Percentiles rank a stretch among this genome's conserved stretches.
phyloP scores from a whole-genome alignment of 768 basidiomycete species.

The Collybia sordida region DNA sequence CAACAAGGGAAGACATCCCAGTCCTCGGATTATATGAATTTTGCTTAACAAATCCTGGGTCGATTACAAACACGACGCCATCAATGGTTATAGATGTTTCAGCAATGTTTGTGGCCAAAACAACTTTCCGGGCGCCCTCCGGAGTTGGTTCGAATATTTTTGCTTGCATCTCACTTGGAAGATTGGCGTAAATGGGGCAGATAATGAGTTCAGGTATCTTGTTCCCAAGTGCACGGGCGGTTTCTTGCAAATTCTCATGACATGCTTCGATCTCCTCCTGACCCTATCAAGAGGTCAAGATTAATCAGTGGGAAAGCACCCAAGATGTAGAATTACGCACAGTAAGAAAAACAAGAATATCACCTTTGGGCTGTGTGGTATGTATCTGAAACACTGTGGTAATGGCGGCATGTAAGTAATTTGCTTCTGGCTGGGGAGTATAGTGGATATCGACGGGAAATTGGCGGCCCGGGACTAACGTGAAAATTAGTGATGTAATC shows the following conservation, averaged over 20 bases:
- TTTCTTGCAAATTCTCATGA: conserved; percentile 94
- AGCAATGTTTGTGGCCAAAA: conserved; percentile 98
- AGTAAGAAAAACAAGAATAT: conserved; percentile 96
- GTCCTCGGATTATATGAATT: conserved; percentile 98
- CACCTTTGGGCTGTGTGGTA: conserved; percentile 96
- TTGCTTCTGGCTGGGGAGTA: conserved; percentile 98
- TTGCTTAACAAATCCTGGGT: conserved; percentile 99
- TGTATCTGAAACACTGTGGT: conserved; percentile 99
- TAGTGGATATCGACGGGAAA: conserved; percentile 99
- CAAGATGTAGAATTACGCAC: conserved; percentile 39
- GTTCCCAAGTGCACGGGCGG: conserved; percentile 90
- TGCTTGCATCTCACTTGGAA: conserved; percentile 99
- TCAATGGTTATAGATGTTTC: conserved; percentile 99
- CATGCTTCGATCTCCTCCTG: conserved; percentile 99
- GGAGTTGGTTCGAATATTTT: conserved; percentile 99
- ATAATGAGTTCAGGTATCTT: conserved; percentile 93
- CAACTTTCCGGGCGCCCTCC: conserved; percentile 94
- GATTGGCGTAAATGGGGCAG: conserved; percentile 97
- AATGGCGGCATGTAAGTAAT: conserved; percentile 97
- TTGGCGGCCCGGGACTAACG: conserved; percentile 88
- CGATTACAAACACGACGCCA: conserved; percentile 98
- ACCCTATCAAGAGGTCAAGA: conserved; percentile 49
- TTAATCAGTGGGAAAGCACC: neutral
- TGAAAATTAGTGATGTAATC: conserved; percentile 8
- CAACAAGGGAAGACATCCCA: conserved; percentile 95